A percentile compares a stretch with the other conserved stretches of the same genome.
Evolutionary conservation across 2,329 filamentous ascomycete genomes (phyloP).

Genomic region (Ceratocystiopsis sp.): DNA sequence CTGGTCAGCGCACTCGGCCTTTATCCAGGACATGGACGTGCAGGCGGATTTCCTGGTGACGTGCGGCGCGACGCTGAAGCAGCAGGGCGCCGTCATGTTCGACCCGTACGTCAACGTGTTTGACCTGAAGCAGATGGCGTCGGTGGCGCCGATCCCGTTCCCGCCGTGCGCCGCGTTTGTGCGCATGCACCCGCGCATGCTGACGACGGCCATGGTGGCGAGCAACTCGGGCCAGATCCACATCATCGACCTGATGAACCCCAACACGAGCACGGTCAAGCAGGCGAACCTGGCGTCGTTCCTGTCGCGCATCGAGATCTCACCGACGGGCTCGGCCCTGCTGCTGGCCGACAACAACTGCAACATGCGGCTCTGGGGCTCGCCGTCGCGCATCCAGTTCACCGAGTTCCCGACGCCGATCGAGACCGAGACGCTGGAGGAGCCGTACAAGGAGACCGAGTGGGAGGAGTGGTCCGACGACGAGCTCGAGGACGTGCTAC

Average conservation of each 20-base stretch:
- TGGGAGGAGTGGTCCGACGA: conserved; percentile 11
- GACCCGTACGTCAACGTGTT: conserved; percentile 93
- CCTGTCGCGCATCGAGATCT: conserved; percentile 68
- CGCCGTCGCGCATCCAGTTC: conserved; percentile 70
- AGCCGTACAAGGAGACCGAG: conserved; percentile 14
- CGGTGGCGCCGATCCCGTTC: conserved; percentile 79
- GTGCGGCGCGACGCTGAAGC: conserved; percentile 78
- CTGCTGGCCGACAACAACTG: conserved; percentile 66
- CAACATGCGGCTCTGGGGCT: conserved; percentile 75
- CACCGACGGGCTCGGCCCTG: conserved; percentile 73
- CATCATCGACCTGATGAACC: conserved; percentile 88
- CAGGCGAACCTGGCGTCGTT: conserved; percentile 64
- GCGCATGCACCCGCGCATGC: conserved; percentile 89
- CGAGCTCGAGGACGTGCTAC: conserved; percentile 28
- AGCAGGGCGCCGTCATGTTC: conserved; percentile 58
- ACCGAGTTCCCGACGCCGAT: conserved; percentile 64
- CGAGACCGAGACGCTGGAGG: conserved; percentile 55
- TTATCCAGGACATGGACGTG: conserved; percentile 93
- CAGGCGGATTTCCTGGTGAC: conserved; percentile 91
- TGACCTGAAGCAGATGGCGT: conserved; percentile 77
- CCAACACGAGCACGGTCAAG: conserved; percentile 69
- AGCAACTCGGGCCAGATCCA: conserved; percentile 89
- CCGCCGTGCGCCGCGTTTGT: conserved; percentile 88
- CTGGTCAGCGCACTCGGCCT: conserved; percentile 79
- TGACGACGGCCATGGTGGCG: conserved; percentile 84